Evolutionary conservation across 371 early-diverging fungal genomes (phyloP).

Genomic region (Mucor mucedo): DNA sequence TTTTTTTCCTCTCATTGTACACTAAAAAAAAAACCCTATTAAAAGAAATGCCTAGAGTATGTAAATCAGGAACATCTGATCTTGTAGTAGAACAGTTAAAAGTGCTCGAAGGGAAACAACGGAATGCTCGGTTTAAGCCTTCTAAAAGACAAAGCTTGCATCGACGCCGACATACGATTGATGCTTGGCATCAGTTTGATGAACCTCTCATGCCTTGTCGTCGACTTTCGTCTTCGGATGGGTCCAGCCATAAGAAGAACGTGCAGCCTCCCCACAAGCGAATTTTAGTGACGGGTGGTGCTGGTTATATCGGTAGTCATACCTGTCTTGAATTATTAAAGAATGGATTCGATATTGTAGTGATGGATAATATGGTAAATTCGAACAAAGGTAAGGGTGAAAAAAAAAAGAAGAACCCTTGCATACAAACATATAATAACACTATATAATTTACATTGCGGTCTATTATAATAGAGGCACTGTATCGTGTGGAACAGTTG

Average conservation of each 20-base stretch:
- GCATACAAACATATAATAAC: background rate
- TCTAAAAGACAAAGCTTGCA: conserved; percentile 16
- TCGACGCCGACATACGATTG: conserved; percentile 27
- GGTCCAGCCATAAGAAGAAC: conserved; percentile 19
- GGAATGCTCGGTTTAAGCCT: conserved; percentile 14
- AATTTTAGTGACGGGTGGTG: conserved; percentile 88
- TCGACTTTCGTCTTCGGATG: conserved; percentile 15
- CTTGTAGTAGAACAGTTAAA: conserved; percentile 28
- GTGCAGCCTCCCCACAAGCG: conserved; percentile 38
- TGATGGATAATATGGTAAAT: conserved; percentile 83
- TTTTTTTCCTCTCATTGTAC: too few relatives aligned
- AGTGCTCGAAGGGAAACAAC: conserved; percentile 19
- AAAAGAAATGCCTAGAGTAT: conserved; percentile 23
- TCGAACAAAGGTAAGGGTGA: conserved; percentile 42
- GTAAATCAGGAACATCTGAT: conserved; percentile 20
- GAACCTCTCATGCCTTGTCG: conserved; percentile 18
- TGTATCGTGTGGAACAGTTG: conserved; percentile 50
- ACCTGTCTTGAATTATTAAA: conserved; percentile 81
- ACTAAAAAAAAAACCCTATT: background rate
- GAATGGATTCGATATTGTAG: conserved; percentile 74
- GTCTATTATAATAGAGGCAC: conserved; percentile 39
- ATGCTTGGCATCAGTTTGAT: conserved; percentile 27
- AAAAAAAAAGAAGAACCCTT: background rate
- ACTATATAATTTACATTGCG: too few relatives aligned
- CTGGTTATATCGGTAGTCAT: conserved; percentile 92